phyloP scores from a whole-genome alignment of 2,329 filamentous ascomycete genomes.

The Apiospora arundinis region DNA sequence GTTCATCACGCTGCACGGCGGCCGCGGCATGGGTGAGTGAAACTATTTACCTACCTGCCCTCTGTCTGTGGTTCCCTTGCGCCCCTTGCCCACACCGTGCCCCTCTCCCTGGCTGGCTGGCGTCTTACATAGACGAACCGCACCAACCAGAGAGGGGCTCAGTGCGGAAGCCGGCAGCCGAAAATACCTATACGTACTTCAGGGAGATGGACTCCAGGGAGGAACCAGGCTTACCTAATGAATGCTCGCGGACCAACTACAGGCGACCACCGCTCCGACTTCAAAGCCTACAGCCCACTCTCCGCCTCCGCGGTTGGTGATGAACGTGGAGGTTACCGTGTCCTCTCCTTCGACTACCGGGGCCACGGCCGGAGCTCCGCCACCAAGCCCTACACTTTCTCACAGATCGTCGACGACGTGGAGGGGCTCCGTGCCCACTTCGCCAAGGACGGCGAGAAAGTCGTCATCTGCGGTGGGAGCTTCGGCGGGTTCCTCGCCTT shows the following conservation, averaged over 20 bases:
- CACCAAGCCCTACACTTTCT: conserved; percentile 44
- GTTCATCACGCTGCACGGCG: conserved; percentile 46
- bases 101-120: too few relatives aligned
- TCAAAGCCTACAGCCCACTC: conserved; percentile 40
- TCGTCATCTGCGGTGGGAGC: conserved; percentile 46
- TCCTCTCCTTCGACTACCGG: conserved; percentile 45
- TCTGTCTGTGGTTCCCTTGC: not conserved
- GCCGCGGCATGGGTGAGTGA: conserved; percentile 42
- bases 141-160: too few relatives aligned
- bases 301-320: conserved; percentile 22
- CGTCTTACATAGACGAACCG: too few relatives aligned
- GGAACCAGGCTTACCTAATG: not conserved
- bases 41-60: not conserved
- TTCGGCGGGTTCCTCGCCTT: conserved; percentile 48
- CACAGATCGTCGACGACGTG: conserved; percentile 46
- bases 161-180: too few relatives aligned
- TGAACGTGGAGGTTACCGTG: conserved; percentile 29
- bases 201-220: not conserved
- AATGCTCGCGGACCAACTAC: not conserved
- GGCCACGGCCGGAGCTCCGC: conserved; percentile 44
- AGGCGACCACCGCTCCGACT: conserved; percentile 44
- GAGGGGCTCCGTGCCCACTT: conserved; percentile 42
- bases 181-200: too few relatives aligned
- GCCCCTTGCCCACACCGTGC: too few relatives aligned
- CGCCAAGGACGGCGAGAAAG: conserved; percentile 25